phyloP scores from a whole-genome alignment of 768 basidiomycete genomes.

The Leccinum imitatum region DNA sequence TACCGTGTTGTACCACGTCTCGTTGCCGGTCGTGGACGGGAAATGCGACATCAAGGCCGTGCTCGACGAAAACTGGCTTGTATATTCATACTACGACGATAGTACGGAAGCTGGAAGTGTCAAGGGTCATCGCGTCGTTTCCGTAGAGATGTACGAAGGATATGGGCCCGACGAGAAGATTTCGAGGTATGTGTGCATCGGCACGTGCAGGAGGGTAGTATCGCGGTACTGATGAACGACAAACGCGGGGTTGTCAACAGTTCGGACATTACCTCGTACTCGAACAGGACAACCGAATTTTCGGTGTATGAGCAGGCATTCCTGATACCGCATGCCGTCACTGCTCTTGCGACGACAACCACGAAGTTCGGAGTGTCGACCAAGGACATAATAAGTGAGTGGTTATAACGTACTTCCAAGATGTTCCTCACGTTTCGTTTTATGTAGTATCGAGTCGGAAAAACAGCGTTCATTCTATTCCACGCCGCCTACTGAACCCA shows the following conservation, averaged over 20 bases:
- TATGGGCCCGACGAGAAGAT: slow-evolving; percentile 62
- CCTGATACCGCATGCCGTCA: slow-evolving; percentile 66
- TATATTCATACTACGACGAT: slow-evolving; percentile 81
- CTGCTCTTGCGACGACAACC: slow-evolving; percentile 68
- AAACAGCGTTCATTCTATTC: slow-evolving; percentile 72
- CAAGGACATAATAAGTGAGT: slow-evolving; percentile 83
- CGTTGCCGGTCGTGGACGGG: slow-evolving; percentile 44
- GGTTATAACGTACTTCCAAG: neutral
- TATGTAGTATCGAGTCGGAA: slow-evolving; percentile 71
- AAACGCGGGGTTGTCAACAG: slow-evolving; percentile 29
- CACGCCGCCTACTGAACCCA: slow-evolving; percentile 75
- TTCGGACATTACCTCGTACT: slow-evolving; percentile 54
- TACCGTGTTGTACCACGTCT: slow-evolving; percentile 64
- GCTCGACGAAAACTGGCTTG: slow-evolving; percentile 90
- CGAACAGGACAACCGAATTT: slow-evolving; percentile 51
- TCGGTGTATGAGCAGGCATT: slow-evolving; percentile 68
- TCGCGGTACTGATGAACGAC: neutral
- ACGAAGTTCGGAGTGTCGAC: slow-evolving; percentile 88
- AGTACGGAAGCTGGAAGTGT: slow-evolving; percentile 46
- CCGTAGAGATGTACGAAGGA: slow-evolving; percentile 90
- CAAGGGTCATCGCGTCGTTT: slow-evolving; percentile 73
- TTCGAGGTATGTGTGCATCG: slow-evolving; percentile 53
- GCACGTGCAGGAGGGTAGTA: neutral
- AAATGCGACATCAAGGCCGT: slow-evolving; percentile 66
- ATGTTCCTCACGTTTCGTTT: neutral